These are phyloP conservation scores for Sporisorium graminicola DNA, from an alignment of 1,284 basidiomycete species.

Conservation along the genomic window DNA sequence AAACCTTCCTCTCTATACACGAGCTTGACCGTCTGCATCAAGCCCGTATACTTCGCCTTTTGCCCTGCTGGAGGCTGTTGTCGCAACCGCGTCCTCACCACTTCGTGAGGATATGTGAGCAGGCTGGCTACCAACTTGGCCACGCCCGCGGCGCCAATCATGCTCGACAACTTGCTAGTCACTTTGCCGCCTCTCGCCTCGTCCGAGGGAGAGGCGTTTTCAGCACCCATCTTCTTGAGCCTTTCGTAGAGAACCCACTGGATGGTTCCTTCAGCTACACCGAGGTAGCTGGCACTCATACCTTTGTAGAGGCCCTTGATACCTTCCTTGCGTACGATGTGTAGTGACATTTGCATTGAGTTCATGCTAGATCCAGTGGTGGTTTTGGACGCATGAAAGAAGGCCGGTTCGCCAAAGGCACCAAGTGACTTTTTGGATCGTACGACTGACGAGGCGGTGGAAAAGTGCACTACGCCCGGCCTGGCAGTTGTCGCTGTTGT, in stretches of 20 bases:
- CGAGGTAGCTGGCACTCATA: constrained; percentile 91
- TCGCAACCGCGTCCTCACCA: constrained; percentile 88
- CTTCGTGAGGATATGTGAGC: constrained; percentile 68
- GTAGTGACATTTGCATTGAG: constrained; percentile 77
- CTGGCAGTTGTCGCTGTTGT: not conserved
- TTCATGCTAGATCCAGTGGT: constrained; percentile 71
- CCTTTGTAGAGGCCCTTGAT: constrained; percentile 92
- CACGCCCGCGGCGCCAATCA: constrained; percentile 89
- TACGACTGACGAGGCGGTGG: constrained; percentile 11
- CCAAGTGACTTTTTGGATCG: constrained; percentile 28
- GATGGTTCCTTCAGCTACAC: constrained; percentile 95
- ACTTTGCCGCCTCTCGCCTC: not conserved
- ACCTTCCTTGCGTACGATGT: constrained; percentile 85
- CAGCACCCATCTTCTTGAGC: constrained; percentile 74
- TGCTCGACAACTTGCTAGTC: constrained; percentile 73
- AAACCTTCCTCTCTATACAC: constrained; percentile 92
- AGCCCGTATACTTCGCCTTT: constrained; percentile 81
- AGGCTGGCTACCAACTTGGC: constrained; percentile 81
- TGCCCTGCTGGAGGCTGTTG: constrained; percentile 77
- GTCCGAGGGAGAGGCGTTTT: not conserved
- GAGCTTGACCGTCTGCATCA: constrained; percentile 85
- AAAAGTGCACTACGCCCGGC: constrained; percentile 21
- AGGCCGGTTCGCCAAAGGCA: constrained; percentile 44
- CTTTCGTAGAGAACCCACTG: constrained; percentile 97
- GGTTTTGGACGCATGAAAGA: constrained; percentile 54